Percentiles rank a stretch among this genome's conserved stretches.
Conservation (phyloP, 116 monocot species). For the Papilionanthe hybrid region DNA sequence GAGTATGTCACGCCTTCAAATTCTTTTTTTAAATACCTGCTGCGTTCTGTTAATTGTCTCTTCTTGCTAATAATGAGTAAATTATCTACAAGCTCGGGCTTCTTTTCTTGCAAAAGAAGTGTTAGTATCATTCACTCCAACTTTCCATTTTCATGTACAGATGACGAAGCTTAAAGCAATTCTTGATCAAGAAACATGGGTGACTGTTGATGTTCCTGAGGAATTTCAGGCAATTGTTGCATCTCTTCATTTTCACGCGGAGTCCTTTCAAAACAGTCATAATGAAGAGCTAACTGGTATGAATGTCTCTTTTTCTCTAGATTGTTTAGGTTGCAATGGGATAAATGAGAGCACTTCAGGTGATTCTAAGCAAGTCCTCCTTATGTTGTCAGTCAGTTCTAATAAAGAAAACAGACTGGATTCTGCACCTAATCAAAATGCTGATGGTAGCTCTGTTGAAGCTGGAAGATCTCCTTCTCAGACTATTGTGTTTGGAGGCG, state of each 20-base stretch:
- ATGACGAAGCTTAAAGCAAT: constrained; percentile 93
- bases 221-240: constrained; percentile 86
- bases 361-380: constrained; percentile 14
- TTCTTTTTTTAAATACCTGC: constrained; percentile 2
- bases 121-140: constrained; percentile 1
- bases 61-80: background rate
- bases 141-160: constrained; percentile 27
- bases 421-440: constrained; percentile 16
- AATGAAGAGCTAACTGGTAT: constrained; percentile 11
- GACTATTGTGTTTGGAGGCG: constrained; percentile 62
- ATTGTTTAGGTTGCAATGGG: constrained; percentile 17
- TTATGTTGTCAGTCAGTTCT: constrained; percentile 8
- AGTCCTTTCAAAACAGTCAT: constrained; percentile 6
- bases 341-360: constrained; percentile 16
- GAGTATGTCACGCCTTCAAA: constrained; percentile 45
- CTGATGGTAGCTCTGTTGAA: constrained; percentile 27
- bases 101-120: background rate
- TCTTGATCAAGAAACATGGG: constrained; percentile 99
- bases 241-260: constrained; percentile 55
- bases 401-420: constrained; percentile 33
- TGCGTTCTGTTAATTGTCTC: background rate
- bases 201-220: constrained; percentile 81
- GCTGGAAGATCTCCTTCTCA: constrained; percentile 48
- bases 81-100: constrained; percentile 5
- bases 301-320: constrained; percentile 17